A percentile compares a stretch with the other conserved stretches of the same genome.
Conservation (phyloP, 306 rosid species). For the Inga oerstediana region DNA sequence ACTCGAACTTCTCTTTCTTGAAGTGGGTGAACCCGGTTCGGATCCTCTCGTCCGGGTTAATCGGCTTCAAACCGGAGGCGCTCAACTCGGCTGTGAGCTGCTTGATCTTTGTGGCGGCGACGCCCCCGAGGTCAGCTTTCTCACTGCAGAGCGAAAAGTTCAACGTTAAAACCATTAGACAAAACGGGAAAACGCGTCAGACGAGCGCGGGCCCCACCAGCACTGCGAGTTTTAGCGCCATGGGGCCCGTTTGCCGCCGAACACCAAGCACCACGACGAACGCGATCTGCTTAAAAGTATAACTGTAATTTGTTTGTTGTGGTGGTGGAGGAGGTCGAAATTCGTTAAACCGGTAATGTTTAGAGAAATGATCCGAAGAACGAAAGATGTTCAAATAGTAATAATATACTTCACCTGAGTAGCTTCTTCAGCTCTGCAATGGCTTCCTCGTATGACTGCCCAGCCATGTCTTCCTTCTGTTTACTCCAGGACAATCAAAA, state of each 20-base stretch:
- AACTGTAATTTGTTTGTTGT: not conserved
- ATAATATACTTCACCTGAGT: slow-evolving; percentile 50
- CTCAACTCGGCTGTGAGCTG: slow-evolving; percentile 68
- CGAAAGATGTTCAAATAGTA: not conserved
- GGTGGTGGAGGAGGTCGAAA: not conserved
- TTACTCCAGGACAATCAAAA: not conserved
- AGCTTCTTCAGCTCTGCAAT: slow-evolving; percentile 73
- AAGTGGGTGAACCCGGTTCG: slow-evolving; percentile 71
- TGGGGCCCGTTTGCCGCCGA: not conserved
- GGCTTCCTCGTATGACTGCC: slow-evolving; percentile 73
- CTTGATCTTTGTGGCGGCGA: slow-evolving; percentile 80
- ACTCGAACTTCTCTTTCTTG: slow-evolving; percentile 79
- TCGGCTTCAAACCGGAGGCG: slow-evolving; percentile 28
- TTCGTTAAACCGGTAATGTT: not conserved
- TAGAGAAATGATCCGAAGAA: not conserved
- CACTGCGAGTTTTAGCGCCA: not conserved
- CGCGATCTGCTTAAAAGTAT: not conserved
- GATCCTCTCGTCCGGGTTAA: slow-evolving; percentile 69
- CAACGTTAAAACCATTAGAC: not conserved
- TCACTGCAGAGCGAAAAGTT: slow-evolving; percentile 39
- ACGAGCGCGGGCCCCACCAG: slow-evolving; percentile 8
- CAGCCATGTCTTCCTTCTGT: slow-evolving; percentile 79
- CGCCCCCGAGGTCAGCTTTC: slow-evolving; percentile 55
- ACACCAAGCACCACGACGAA: not conserved
- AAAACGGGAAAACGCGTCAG: not conserved